A percentile compares a stretch with the other conserved stretches of the same genome.
phyloP scores from a whole-genome alignment of 2,329 filamentous ascomycete genomes.

The Neonectria neomacrospora region DNA sequence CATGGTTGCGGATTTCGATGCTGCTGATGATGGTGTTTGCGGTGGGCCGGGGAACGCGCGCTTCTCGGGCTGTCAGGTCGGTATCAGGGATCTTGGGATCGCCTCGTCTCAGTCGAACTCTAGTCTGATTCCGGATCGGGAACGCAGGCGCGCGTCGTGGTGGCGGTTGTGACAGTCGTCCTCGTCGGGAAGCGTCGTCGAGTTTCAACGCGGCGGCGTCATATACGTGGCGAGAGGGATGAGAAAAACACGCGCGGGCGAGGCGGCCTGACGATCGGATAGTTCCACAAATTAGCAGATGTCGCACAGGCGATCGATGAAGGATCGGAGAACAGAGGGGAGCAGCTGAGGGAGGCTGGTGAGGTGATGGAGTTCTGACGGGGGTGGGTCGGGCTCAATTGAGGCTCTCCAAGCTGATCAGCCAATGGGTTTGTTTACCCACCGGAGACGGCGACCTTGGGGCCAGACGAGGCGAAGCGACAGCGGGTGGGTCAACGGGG shows the following conservation, averaged over 20 bases:
- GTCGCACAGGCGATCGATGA: conserved; percentile 16
- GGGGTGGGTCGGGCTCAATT: conserved; percentile 42
- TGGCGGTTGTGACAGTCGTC: conserved; percentile 36
- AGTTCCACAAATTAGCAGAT: conserved; percentile 32
- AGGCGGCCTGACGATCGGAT: conserved; percentile 24
- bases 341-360: conserved; percentile 21
- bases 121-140: conserved; percentile 5
- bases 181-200: conserved; percentile 41
- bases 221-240: conserved; percentile 35
- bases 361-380: conserved; percentile 23
- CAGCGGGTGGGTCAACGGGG: conserved; percentile 11
- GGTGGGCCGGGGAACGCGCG: conserved; percentile 16
- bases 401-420: conserved; percentile 43
- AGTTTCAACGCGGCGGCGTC: conserved; percentile 41
- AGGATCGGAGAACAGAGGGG: conserved; percentile 3
- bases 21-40: conserved; percentile 15
- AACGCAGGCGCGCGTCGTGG: conserved; percentile 29
- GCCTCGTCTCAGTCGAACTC: conserved; percentile 22
- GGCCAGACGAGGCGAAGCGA: neutral
- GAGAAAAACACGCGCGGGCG: conserved; percentile 36
- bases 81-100: conserved; percentile 23
- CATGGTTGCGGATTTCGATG: conserved; percentile 60
- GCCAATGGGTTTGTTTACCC: conserved; percentile 56
- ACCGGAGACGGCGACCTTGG: conserved; percentile 21
- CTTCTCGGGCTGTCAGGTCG: conserved; percentile 26